Base-by-base conservation (phyloP, 345 rosid species). In the Pelargonium nanum region DNA sequence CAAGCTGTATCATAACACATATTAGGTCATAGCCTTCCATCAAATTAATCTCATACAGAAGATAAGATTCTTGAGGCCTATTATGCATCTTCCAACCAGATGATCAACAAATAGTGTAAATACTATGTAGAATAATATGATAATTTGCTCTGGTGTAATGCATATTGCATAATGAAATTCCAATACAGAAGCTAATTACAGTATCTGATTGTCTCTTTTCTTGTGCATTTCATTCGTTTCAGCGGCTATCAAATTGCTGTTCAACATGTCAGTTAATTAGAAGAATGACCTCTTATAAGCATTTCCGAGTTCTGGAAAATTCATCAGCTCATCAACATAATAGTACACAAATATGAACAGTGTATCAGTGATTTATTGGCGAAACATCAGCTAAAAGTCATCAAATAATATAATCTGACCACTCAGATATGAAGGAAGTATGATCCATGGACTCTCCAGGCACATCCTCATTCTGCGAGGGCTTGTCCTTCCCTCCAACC, bases 401-500 rank as follows among this genome's bases (percentile, higher is more conserved):
- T 83, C 66, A 82, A 26, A 82, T 82, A 22, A 77, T 79, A 59
- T 92, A 92, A 72, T 87, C 96, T 66, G 99, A 92, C 97, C 99
- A 92, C 44, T 87, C 89, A 0, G 88, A 70, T 60, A 91, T 87
- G 68, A 87, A 90, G 0, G 96, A 92, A 58, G 97, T 92, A 32
- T 92, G 99, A 79, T 92, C 97, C 99, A 92, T 92, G 19, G 95
- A 82, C 69, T 92, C 97, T 65, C 95, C 96, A 0, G 97, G 94
- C 70, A 82, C 81, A 53, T 87, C 97, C 66, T 89, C 94, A 24
- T 69, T 76, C 66, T 30, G 75, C 1, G 83, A 60, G 0, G 93
- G 91, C 63, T 67, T 81, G 58, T 84, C 91, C 70, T 89, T 92
- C 23, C 96, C 93, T 63, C 97, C 96, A 0, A 89, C 94, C 48